Evolutionary conservation across 306 rosid genomes (phyloP).

Genomic region (Purshia tridentata): DNA sequence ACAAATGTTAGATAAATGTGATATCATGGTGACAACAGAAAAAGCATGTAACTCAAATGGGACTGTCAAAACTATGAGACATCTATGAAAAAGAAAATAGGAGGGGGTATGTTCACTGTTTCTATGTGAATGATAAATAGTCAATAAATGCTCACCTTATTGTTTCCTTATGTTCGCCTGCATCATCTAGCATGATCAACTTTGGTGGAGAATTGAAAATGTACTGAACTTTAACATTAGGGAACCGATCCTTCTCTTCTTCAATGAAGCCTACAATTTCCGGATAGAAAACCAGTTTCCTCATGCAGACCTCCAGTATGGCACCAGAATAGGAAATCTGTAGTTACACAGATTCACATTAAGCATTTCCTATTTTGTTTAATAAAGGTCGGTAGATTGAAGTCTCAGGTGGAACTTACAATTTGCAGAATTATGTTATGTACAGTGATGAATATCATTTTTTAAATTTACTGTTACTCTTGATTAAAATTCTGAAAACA

Average conservation of each 20-base stretch:
- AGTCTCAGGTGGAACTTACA: neutral
- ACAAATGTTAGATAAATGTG: neutral
- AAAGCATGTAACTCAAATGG: neutral
- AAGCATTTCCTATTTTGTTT: neutral
- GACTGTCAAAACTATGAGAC: neutral
- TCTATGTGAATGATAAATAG: neutral
- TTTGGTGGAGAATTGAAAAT: slow-evolving; percentile 88
- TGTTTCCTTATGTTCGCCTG: slow-evolving; percentile 71
- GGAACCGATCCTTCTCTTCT: slow-evolving; percentile 76
- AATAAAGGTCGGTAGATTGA: neutral
- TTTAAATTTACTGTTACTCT: neutral
- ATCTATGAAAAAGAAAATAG: neutral
- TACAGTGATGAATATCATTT: neutral
- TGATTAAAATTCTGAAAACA: neutral
- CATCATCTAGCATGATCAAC: slow-evolving; percentile 78
- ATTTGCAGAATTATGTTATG: neutral
- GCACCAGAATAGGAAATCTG: slow-evolving; percentile 87
- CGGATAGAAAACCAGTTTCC: slow-evolving; percentile 93
- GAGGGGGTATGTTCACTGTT: neutral
- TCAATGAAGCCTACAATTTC: slow-evolving; percentile 90
- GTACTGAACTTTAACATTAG: slow-evolving; percentile 74
- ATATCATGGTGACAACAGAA: neutral
- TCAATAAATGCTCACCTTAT: slow-evolving; percentile 53
- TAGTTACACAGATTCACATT: slow-evolving; percentile 11
- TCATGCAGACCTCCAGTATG: slow-evolving; percentile 87